A percentile compares a stretch with the other conserved stretches of the same genome.
Evolutionary conservation across 305 asterid genomes (phyloP).

Genomic region (Withania somnifera): DNA sequence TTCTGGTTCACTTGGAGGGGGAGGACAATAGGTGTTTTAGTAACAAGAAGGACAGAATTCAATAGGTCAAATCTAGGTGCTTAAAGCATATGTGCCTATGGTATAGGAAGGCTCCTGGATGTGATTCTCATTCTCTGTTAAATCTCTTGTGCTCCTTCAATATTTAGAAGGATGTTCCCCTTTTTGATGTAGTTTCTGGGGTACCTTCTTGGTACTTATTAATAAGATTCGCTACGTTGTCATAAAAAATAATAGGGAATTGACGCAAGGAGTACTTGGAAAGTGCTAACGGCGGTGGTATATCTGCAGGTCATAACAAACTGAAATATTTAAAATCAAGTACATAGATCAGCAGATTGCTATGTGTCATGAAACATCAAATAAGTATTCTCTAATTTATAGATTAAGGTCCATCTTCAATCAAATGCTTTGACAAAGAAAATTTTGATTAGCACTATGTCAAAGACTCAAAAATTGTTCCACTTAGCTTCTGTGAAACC

Average conservation of each 20-base stretch:
- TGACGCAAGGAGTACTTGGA: background rate
- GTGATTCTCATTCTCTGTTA: background rate
- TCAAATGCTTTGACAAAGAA: background rate
- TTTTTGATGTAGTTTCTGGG: background rate
- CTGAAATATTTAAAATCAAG: background rate
- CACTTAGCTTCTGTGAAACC: background rate
- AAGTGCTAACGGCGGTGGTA: background rate
- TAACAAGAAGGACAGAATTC: background rate
- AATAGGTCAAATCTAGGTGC: background rate
- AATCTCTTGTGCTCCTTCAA: background rate
- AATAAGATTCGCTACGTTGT: background rate
- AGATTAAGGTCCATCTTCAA: background rate
- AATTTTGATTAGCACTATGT: background rate
- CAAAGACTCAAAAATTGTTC: background rate
- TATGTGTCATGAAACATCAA: background rate
- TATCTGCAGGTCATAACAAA: background rate
- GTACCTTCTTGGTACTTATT: background rate
- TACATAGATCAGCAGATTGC: background rate
- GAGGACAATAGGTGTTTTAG: background rate
- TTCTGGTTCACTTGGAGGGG: background rate
- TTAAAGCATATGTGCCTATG: background rate
- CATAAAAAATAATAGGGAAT: background rate
- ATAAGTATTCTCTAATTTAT: background rate
- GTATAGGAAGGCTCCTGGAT: background rate
- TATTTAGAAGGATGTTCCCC: background rate